Evolutionary conservation across 768 basidiomycete species (phyloP).

Genomic region (Pisolithus sp.): DNA sequence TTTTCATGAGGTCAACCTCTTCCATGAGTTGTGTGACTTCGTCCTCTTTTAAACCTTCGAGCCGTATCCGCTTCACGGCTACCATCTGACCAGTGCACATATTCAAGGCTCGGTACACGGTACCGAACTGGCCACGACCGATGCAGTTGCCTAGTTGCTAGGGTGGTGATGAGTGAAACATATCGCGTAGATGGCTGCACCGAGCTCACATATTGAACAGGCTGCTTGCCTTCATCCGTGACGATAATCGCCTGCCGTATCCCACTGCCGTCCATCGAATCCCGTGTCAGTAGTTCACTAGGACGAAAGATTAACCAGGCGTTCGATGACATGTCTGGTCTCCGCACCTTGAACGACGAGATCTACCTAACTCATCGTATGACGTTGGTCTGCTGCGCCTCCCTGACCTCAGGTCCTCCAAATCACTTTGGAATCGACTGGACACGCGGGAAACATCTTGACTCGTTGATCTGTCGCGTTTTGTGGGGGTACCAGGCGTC

Average conservation of each 20-base stretch:
- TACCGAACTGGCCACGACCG: slow-evolving; percentile 93
- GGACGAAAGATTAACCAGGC: slow-evolving; percentile 47
- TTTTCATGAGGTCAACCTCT: slow-evolving; percentile 90
- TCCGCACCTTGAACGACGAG: slow-evolving; percentile 59
- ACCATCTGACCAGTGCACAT: slow-evolving; percentile 93
- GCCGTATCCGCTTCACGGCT: slow-evolving; percentile 94
- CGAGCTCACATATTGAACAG: slow-evolving; percentile 73
- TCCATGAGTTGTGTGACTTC: slow-evolving; percentile 89
- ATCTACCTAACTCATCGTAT: slow-evolving; percentile 59
- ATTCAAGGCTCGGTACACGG: slow-evolving; percentile 92
- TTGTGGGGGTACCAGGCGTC: slow-evolving; percentile 31
- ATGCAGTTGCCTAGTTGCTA: slow-evolving; percentile 98
- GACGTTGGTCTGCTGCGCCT: slow-evolving; percentile 57
- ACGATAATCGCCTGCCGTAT: slow-evolving; percentile 68
- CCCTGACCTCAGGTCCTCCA: slow-evolving; percentile 49
- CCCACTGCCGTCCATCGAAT: slow-evolving; percentile 58
- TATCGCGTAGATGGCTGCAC: background rate
- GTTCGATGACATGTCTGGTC: slow-evolving; percentile 62
- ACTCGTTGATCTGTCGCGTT: slow-evolving; percentile 29
- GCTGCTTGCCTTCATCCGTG: slow-evolving; percentile 72
- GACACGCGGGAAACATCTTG: slow-evolving; percentile 35
- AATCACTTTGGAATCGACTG: slow-evolving; percentile 69
- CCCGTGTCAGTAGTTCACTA: slow-evolving; percentile 58
- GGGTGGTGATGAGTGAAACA: slow-evolving; percentile 9
- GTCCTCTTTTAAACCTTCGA: slow-evolving; percentile 85